These are phyloP conservation scores for Aspergillus cejpii DNA, from an alignment of 2,329 filamentous ascomycete species.

Conservation along the genomic window DNA sequence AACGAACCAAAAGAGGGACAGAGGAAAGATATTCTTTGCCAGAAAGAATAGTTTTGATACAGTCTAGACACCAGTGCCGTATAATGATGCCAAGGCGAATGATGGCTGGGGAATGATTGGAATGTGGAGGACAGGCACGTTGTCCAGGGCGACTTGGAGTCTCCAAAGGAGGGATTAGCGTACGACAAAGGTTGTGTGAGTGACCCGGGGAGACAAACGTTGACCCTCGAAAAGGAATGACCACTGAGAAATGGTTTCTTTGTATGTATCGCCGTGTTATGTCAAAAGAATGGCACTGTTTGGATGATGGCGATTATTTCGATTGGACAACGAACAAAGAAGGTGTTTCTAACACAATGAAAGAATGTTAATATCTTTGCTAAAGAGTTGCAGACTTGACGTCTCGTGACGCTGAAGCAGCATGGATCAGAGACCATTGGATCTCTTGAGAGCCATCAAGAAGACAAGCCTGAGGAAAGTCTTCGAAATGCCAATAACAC, in stretches of 20 bases:
- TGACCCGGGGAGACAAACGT: not conserved
- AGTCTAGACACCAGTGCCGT: conserved; percentile 5
- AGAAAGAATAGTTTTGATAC: conserved; percentile 3
- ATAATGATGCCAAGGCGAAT: conserved; percentile 10
- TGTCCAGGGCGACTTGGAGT: not conserved
- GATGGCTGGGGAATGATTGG: conserved; percentile 20
- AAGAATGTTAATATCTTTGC: conserved; percentile 5
- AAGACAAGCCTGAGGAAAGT: conserved; percentile 4
- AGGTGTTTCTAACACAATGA: conserved; percentile 2
- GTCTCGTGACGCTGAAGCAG: conserved; percentile 2
- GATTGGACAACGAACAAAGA: conserved; percentile 5
- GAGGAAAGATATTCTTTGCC: not conserved
- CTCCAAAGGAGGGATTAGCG: not conserved
- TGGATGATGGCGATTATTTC: conserved; percentile 1
- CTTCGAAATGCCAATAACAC: conserved; percentile 8
- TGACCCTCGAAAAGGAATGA: not conserved
- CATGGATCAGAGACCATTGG: not conserved
- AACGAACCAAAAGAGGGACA: conserved; percentile 1
- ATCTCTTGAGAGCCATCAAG: not conserved
- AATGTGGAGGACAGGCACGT: conserved; percentile 14
- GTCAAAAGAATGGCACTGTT: not conserved
- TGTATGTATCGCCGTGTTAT: not conserved
- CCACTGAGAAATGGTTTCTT: not conserved
- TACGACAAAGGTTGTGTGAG: not conserved
- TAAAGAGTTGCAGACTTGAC: conserved; percentile 2